Base-by-base conservation (phyloP, 768 basidiomycete species). In the Tephrocybe rancida region DNA sequence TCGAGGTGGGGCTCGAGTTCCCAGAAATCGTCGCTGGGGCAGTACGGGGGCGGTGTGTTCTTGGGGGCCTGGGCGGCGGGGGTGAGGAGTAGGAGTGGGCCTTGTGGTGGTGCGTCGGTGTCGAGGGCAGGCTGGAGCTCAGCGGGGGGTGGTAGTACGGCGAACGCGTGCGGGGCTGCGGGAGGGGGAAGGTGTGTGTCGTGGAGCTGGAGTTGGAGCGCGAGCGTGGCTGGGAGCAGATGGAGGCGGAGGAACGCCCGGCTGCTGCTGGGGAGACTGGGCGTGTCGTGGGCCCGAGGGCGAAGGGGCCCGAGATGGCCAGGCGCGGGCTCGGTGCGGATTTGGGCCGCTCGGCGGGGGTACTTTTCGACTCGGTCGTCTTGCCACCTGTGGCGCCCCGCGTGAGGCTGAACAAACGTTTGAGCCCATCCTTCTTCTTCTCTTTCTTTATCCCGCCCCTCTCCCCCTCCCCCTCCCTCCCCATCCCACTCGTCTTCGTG, bases 281-380 rank as follows among this genome's bases (percentile, higher is more conserved):
- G 35, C 54, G 52, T 1, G 64, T 58, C 25, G 59, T 10, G 57
- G 75, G 65, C 35, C 78, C 79, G 14, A 81, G 70, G 0, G 70
- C 71, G 50, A 76, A 79, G 6, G 79, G 79, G 7, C 75, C 73
- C 7, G 79, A 81, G 34, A 81, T 79, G 14, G 65, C 50, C 3
- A 72, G 75, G 37, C 72, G 70, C 2, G 59, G 39, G 34, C 6
- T 13, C 10, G 61, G 53, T 2, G 58, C 55, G 21, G 52, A 46
- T 19, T 43, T 56, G 44, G 51, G 54, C 32, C 60, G 10, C n/a
- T 37, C 35, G 30, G 13, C 13, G 13, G 30, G 30, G 13, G n/a
- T 57, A 32, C 21, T 42, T 44, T 50, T 56, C 21, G 39, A 21
- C 21, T 50, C 50, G n/a, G n/a, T n/a, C 8, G 41, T 34, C 7